phyloP scores from a whole-genome alignment of 2,329 filamentous ascomycete genomes.

The Verticillium tricorpus region DNA sequence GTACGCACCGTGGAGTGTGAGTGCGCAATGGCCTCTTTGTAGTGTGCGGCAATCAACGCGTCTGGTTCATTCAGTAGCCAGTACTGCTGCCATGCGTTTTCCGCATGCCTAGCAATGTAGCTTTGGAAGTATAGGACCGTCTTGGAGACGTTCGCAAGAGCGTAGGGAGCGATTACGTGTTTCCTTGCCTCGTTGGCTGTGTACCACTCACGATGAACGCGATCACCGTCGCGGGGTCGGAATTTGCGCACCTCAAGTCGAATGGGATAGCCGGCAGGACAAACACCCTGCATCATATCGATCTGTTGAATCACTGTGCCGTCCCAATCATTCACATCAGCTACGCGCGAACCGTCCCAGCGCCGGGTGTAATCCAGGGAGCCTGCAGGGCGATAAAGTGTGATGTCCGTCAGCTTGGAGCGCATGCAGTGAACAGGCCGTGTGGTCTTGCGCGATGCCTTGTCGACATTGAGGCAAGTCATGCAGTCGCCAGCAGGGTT shows the following conservation, averaged over 20 bases:
- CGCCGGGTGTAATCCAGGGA: conserved; percentile 35
- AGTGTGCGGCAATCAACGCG: conserved; percentile 1
- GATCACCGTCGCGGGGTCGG: conserved; percentile 28
- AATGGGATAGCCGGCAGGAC: conserved; percentile 24
- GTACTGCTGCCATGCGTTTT: conserved; percentile 20
- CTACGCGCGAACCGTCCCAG: conserved; percentile 35
- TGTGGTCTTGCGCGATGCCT: conserved; percentile 39
- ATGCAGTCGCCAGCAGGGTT: conserved; percentile 29
- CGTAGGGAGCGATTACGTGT: conserved; percentile 31
- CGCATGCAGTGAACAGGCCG: conserved; percentile 39
- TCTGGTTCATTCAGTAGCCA: conserved; percentile 14
- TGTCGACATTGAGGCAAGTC: conserved; percentile 31
- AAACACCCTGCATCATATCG: conserved; percentile 31
- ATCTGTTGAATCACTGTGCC: conserved; percentile 25
- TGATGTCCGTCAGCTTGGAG: conserved; percentile 34
- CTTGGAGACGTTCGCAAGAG: conserved; percentile 30
- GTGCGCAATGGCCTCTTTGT: conserved; percentile 14
- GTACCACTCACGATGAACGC: conserved; percentile 32
- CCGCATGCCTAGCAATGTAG: conserved; percentile 28
- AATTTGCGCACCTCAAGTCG: conserved; percentile 36
- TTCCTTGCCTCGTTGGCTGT: conserved; percentile 21
- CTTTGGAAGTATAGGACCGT: conserved; percentile 26
- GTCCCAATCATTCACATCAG: conserved; percentile 33
- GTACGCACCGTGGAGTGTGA: conserved; percentile 7
- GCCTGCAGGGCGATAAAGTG: conserved; percentile 36